phyloP scores from a whole-genome alignment of 2,329 filamentous ascomycete species.

The Aspergillus alliaceus region DNA sequence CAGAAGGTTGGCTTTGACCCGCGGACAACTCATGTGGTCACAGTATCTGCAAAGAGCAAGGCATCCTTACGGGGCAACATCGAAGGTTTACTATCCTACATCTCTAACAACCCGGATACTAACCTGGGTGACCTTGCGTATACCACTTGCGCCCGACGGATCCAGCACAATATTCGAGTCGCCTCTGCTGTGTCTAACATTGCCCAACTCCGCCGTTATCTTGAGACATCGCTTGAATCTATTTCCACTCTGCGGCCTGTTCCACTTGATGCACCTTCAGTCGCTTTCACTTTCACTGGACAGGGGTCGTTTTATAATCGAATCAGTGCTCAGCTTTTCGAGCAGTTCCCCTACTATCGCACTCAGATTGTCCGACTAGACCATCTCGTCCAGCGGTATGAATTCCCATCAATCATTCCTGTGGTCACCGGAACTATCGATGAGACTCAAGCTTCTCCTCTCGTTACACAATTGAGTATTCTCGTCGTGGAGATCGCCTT shows the following conservation, averaged over 20 bases:
- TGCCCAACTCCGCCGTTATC: too few species aligned
- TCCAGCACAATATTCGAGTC: conserved; percentile 28
- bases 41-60: conserved; percentile 54
- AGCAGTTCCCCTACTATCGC: conserved; percentile 22
- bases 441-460: too few species aligned
- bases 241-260: too few species aligned
- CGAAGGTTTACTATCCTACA: conserved; percentile 51
- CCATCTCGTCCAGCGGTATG: conserved; percentile 18
- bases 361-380: conserved; percentile 23
- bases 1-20: too few species aligned
- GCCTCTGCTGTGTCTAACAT: conserved; percentile 2
- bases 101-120: conserved; percentile 26
- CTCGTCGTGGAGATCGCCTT: conserved; percentile 44
- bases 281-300: conserved; percentile 42
- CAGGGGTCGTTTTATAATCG: conserved; percentile 32
- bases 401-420: conserved; percentile 30
- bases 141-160: conserved; percentile 60
- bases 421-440: too few species aligned
- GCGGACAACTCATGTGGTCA: too few species aligned
- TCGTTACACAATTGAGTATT: conserved; percentile 39
- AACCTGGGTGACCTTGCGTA: conserved; percentile 61
- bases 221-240: too few species aligned
- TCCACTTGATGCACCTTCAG: too few species aligned
- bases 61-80: conserved; percentile 53
- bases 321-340: conserved; percentile 33